Conservation (phyloP, 768 basidiomycete species). For the Sistotremastrum suecicum region DNA sequence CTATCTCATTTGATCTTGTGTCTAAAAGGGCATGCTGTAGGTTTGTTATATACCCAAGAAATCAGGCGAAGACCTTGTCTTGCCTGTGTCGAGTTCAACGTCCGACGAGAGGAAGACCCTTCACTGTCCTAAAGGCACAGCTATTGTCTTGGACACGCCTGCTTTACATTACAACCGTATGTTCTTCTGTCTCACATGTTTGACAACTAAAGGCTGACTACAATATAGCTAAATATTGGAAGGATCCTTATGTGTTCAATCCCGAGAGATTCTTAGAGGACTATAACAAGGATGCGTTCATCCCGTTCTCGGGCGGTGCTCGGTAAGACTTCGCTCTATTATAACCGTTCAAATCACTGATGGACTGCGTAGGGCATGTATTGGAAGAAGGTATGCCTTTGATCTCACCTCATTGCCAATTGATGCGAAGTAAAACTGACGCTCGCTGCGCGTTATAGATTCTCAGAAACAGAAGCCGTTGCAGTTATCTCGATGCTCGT, state of each 20-base stretch:
- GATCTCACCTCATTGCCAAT: background rate
- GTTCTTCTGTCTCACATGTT: background rate
- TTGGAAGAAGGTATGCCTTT: constrained; percentile 26
- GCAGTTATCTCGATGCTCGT: constrained; percentile 36
- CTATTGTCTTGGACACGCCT: constrained; percentile 21
- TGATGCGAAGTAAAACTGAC: too few relatives aligned
- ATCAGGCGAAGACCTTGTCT: constrained; percentile 31
- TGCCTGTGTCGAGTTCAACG: constrained; percentile 19
- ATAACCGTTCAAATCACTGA: background rate
- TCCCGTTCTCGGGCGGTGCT: constrained; percentile 35
- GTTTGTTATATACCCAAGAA: constrained; percentile 25
- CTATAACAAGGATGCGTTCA: constrained; percentile 40
- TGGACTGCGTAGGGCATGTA: constrained; percentile 19
- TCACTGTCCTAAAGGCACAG: constrained; percentile 28
- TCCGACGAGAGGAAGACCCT: constrained; percentile 25
- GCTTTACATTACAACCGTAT: constrained; percentile 34
- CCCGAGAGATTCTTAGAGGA: constrained; percentile 36
- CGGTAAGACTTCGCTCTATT: background rate
- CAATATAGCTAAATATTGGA: constrained; percentile 37
- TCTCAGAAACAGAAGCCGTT: constrained; percentile 38
- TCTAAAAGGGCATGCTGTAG: background rate
- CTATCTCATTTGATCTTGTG: background rate
- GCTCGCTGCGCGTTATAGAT: constrained; percentile 2
- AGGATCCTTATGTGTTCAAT: constrained; percentile 33
- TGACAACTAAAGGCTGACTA: background rate